These are phyloP conservation scores for Colletotrichum neosansevieriae DNA, from an alignment of 2,329 filamentous ascomycete species.

Conservation along the genomic window DNA sequence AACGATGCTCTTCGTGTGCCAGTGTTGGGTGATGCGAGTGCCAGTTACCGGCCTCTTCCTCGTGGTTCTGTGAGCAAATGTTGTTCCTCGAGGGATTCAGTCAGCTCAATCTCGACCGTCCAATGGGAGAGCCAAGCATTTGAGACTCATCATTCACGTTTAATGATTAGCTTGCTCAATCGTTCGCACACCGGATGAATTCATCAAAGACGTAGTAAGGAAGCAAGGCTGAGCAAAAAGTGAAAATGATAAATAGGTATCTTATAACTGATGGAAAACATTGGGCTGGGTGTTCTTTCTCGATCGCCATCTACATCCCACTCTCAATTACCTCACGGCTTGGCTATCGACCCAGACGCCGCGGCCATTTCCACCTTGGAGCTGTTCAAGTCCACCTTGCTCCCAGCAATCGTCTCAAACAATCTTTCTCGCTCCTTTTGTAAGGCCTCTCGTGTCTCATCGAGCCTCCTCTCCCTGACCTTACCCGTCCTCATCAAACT, in stretches of 20 bases:
- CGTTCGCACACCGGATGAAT: background rate
- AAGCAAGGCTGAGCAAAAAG: background rate
- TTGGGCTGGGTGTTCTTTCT: no score
- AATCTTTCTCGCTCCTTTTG: conserved; percentile 59
- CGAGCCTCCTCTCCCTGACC: conserved; percentile 46
- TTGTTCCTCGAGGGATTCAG: no score
- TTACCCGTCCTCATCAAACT: conserved; percentile 49
- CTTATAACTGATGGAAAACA: background rate
- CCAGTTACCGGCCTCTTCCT: no score
- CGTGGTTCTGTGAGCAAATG: no score
- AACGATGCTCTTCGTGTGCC: background rate
- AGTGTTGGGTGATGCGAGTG: no score
- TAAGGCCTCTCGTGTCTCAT: conserved; percentile 51
- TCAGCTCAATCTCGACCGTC: no score
- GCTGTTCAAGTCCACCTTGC: background rate
- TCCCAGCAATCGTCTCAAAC: conserved; percentile 49
- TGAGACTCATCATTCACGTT: no score
- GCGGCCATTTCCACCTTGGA: background rate
- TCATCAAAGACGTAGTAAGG: accelerated
- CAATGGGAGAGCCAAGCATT: no score
- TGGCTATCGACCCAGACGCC: background rate
- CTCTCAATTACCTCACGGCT: background rate
- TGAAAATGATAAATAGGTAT: conserved; percentile 16
- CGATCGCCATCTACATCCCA: background rate
- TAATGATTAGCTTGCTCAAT: no score